Evolutionary conservation across 352 stramenopile species (phyloP).

Genomic region (Phytophthora kernoviae): DNA sequence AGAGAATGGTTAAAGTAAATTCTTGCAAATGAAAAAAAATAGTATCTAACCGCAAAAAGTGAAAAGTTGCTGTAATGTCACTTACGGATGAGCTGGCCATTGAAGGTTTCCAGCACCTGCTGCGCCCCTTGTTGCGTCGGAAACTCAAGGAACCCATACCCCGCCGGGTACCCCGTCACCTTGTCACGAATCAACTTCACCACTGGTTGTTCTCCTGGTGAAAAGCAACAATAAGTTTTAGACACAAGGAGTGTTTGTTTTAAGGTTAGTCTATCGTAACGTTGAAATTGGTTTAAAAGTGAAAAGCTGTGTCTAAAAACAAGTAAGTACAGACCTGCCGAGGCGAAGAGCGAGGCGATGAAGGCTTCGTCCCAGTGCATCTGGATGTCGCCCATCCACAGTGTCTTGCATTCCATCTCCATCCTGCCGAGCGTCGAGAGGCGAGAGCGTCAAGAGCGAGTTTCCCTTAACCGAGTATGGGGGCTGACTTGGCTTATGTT

Average conservation of each 20-base stretch:
- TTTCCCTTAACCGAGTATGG: conserved; percentile 5
- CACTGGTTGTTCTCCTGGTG: conserved; percentile 80
- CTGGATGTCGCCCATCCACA: conserved; percentile 92
- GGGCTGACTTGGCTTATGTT: conserved; percentile 20
- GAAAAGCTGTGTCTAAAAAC: background rate
- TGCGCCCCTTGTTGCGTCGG: conserved; percentile 79
- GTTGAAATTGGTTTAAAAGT: conserved; percentile 5
- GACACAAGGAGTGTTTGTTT: background rate
- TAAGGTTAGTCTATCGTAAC: background rate
- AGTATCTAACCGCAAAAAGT: no score
- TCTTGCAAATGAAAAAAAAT: background rate
- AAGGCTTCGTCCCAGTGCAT: conserved; percentile 91
- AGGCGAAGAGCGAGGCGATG: conserved; percentile 83
- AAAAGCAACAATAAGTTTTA: no score
- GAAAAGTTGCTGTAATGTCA: no score
- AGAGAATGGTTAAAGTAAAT: conserved; percentile 11
- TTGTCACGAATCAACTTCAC: conserved; percentile 93
- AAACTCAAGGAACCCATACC: conserved; percentile 94
- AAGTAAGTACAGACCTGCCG: conserved; percentile 47
- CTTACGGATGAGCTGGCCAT: conserved; percentile 88
- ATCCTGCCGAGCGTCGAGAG: conserved; percentile 17
- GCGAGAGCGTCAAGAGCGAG: no score
- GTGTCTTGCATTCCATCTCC: conserved; percentile 77
- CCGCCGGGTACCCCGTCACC: conserved; percentile 83
- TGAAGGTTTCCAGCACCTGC: conserved; percentile 85